Evolutionary conservation across 2,329 filamentous ascomycete genomes (phyloP).

Genomic region (Cadophora malorum): DNA sequence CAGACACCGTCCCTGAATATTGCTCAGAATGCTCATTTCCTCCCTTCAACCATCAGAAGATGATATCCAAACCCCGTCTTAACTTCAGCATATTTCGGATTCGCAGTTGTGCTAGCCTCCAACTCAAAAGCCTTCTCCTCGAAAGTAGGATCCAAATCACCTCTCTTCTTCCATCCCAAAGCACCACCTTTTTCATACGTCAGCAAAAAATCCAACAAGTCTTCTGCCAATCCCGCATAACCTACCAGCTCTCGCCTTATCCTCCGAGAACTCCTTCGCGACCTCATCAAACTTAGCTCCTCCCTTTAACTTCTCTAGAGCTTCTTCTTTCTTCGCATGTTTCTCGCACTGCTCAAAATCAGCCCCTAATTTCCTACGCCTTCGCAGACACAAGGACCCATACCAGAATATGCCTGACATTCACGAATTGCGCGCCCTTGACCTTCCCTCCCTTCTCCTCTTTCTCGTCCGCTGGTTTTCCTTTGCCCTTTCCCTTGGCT

Average conservation of each 20-base stretch:
- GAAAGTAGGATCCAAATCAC: conserved; percentile 70
- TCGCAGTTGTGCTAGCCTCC: conserved; percentile 67
- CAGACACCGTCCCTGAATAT: neutral
- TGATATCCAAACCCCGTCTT: conserved; percentile 82
- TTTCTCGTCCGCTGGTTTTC: conserved; percentile 50
- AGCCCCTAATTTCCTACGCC: too few relatives aligned
- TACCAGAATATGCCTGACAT: conserved; percentile 74
- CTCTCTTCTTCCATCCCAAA: conserved; percentile 76
- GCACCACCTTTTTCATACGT: conserved; percentile 61
- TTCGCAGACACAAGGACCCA: too few relatives aligned
- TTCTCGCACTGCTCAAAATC: conserved; percentile 67
- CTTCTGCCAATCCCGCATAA: conserved; percentile 3
- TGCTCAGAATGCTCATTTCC: conserved; percentile 37
- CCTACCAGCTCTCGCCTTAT: conserved; percentile 72
- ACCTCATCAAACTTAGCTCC: conserved; percentile 79
- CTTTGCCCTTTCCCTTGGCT: conserved; percentile 44
- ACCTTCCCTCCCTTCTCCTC: conserved; percentile 50
- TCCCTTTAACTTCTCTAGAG: conserved; percentile 68
- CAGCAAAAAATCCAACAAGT: neutral
- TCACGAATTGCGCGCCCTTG: conserved; percentile 72
- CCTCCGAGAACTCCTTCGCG: conserved; percentile 74
- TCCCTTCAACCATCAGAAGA: conserved; percentile 72
- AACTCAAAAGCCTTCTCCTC: conserved; percentile 75
- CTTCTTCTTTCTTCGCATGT: conserved; percentile 78
- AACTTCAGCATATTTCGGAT: conserved; percentile 70